A percentile compares a stretch with the other conserved stretches of the same genome.
These are phyloP conservation scores for Boletus sensibilis DNA, from an alignment of 768 basidiomycete genomes.

Conservation along the genomic window DNA sequence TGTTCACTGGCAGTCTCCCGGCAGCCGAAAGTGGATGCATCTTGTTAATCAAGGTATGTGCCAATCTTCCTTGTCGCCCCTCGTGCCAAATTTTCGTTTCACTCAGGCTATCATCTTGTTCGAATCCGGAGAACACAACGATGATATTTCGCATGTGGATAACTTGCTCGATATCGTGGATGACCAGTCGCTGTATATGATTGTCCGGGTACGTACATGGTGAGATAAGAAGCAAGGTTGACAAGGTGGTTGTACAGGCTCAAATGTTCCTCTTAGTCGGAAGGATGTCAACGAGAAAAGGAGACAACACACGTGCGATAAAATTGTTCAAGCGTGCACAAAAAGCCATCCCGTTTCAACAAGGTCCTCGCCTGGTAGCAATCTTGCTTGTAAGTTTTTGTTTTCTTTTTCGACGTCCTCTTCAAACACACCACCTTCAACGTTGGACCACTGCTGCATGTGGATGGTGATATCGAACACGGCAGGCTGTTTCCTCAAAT, in stretches of 20 bases:
- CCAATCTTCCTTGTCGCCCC: neutral
- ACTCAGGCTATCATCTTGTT: slow-evolving; percentile 1
- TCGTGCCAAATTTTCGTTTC: neutral
- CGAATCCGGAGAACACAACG: neutral
- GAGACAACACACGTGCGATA: neutral
- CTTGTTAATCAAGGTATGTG: slow-evolving; percentile 9
- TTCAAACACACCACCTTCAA: neutral
- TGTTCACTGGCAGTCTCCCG: neutral
- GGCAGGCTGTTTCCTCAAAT: too few relatives aligned
- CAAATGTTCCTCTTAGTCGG: neutral
- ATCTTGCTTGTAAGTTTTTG: too few relatives aligned
- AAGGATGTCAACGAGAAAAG: neutral
- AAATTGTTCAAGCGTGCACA: neutral
- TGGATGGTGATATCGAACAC: too few relatives aligned
- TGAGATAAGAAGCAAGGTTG: neutral
- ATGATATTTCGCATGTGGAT: neutral
- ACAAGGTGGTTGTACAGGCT: neutral
- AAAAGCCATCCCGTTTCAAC: neutral
- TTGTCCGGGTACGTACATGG: neutral
- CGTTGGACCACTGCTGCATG: too few relatives aligned
- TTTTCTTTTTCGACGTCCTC: neutral
- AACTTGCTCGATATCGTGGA: neutral
- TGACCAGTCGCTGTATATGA: neutral
- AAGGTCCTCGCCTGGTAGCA: neutral
- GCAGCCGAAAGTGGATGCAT: neutral